These are phyloP conservation scores for Cardamine chenopodiifolia DNA, from an alignment of 345 rosid genomes.

Conservation along the genomic window DNA sequence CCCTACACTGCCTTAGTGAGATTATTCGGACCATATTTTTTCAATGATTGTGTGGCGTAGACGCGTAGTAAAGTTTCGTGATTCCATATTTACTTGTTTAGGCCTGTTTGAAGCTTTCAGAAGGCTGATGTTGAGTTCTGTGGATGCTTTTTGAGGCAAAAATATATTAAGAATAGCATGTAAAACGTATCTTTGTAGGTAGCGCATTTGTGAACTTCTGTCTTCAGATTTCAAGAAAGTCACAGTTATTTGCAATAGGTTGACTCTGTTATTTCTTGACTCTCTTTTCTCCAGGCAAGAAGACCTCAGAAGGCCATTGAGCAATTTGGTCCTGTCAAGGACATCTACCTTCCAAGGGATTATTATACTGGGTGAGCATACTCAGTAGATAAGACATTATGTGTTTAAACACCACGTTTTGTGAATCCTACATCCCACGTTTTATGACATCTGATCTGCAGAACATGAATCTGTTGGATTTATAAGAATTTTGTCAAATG, in stretches of 20 bases:
- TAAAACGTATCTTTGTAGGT: not conserved
- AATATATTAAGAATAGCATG: not conserved
- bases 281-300: constrained; percentile 62
- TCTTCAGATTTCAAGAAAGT: not conserved
- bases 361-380: constrained; percentile 82
- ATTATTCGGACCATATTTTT: not conserved
- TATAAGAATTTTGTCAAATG: not conserved
- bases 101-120: not conserved
- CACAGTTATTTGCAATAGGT: not conserved
- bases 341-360: constrained; percentile 87
- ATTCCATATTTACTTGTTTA: not conserved
- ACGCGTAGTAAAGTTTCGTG: not conserved
- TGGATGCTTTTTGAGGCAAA: not conserved
- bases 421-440: constrained; percentile 1
- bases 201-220: not conserved
- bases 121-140: not conserved
- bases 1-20: not conserved
- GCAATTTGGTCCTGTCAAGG: constrained; percentile 87
- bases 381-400: not conserved
- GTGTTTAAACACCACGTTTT: not conserved
- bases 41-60: not conserved
- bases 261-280: not conserved
- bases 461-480: constrained; percentile 17
- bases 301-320: constrained; percentile 80
- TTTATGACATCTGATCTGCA: too few species aligned